phyloP scores from a whole-genome alignment of 2,329 filamentous ascomycete species.

The Eutypa lata region DNA sequence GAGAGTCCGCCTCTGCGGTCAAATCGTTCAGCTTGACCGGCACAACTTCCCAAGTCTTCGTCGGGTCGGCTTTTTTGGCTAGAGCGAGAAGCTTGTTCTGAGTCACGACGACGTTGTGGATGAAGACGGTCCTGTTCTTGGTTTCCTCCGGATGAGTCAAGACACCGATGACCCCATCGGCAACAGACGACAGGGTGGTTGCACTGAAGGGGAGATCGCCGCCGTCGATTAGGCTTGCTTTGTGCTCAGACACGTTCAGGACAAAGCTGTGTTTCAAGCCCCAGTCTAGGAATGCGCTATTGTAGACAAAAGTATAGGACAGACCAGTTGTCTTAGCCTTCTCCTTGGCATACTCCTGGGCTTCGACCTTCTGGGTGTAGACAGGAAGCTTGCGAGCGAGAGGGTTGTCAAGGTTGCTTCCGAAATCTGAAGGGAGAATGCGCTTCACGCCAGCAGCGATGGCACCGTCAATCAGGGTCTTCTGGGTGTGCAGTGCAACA shows the following conservation, averaged over 20 bases:
- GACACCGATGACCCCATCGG: slow-evolving; percentile 43
- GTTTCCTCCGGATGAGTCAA: slow-evolving; percentile 44
- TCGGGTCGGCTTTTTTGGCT: slow-evolving; percentile 16
- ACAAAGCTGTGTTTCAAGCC: slow-evolving; percentile 12
- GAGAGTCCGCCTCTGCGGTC: slow-evolving; percentile 24
- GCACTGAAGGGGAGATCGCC: slow-evolving; percentile 43
- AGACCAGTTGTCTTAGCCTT: slow-evolving; percentile 14
- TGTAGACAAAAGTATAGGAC: slow-evolving; percentile 34
- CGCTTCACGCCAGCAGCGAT: slow-evolving; percentile 57
- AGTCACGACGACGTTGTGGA: slow-evolving; percentile 46
- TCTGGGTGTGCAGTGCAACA: slow-evolving; percentile 36
- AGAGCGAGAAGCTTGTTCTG: slow-evolving; percentile 47
- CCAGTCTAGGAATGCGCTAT: slow-evolving; percentile 34
- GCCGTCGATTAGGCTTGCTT: slow-evolving; percentile 44
- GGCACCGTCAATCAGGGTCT: slow-evolving; percentile 54
- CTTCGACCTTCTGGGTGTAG: slow-evolving; percentile 14
- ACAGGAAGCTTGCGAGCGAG: slow-evolving; percentile 12
- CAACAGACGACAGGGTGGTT: slow-evolving; percentile 44
- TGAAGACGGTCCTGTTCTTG: slow-evolving; percentile 50
- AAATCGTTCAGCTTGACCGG: slow-evolving; percentile 21
- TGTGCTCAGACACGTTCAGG: slow-evolving; percentile 13
- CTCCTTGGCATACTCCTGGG: slow-evolving; percentile 15
- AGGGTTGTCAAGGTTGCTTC: slow-evolving; percentile 29
- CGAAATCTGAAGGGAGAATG: slow-evolving; percentile 60
- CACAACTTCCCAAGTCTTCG: slow-evolving; percentile 19